phyloP scores from a whole-genome alignment of 2,329 filamentous ascomycete species.

The Emmonsiellopsis sp. region DNA sequence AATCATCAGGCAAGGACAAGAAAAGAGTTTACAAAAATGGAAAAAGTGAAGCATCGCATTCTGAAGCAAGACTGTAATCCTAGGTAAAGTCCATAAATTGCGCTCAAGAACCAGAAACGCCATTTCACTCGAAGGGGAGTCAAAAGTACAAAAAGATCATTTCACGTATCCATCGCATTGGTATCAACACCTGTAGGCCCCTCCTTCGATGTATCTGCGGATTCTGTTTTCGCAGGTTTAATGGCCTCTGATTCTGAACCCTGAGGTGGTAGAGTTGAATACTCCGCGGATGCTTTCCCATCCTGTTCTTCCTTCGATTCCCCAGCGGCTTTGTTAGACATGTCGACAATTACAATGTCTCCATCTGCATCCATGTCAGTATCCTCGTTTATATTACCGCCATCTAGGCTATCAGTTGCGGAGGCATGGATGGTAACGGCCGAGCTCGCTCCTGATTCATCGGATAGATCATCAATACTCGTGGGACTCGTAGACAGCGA shows the following conservation, averaged over 20 bases:
- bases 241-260: not conserved
- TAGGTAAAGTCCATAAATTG: no score
- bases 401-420: not conserved
- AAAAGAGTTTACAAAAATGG: not conserved
- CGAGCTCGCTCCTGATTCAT: constrained; percentile 7
- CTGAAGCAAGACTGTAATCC: not conserved
- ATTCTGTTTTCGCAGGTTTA: not conserved
- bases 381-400: constrained; percentile 8
- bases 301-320: not conserved
- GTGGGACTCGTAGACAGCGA: constrained; percentile 18
- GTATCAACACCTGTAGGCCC: not conserved
- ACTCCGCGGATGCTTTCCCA: not conserved
- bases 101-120: not conserved
- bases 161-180: not conserved
- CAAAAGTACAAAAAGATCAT: not conserved
- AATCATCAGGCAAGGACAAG: not conserved
- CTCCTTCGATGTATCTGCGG: not conserved
- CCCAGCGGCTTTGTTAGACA: not conserved
- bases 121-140: not conserved
- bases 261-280: not conserved
- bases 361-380: constrained; percentile 25
- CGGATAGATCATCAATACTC: constrained; percentile 11
- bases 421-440: constrained; percentile 11
- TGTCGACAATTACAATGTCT: constrained; percentile 30
- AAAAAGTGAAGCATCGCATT: not conserved